A percentile compares a stretch with the other conserved stretches of the same genome.
Conservation (phyloP, 176 grass and related monocot species). For the Microstegium vimineum region DNA sequence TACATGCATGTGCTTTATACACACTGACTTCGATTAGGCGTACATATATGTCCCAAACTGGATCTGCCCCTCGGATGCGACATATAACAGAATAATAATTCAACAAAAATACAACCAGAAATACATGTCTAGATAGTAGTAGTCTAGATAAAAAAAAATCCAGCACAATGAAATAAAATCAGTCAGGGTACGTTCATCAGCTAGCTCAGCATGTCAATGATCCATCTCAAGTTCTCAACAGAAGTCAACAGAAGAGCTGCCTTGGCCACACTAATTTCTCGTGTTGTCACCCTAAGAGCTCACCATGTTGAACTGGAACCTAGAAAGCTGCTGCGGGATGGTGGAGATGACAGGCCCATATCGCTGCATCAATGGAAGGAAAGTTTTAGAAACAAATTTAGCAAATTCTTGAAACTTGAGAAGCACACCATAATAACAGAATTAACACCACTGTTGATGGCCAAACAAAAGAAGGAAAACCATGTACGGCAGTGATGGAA, state of each 20-base stretch:
- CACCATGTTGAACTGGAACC: slow-evolving; percentile 99
- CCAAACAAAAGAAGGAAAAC: not conserved
- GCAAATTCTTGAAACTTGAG: not conserved
- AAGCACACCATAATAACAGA: not conserved
- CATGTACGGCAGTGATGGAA: not conserved
- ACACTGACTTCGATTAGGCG: not conserved
- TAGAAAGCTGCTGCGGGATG: slow-evolving; percentile 93
- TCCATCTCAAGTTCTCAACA: not conserved
- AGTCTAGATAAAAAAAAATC: slow-evolving; percentile 15
- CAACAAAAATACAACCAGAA: slow-evolving; percentile 7
- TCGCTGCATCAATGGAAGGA: slow-evolving; percentile 55
- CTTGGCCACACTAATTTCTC: not conserved
- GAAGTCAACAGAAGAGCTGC: not conserved
- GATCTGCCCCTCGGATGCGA: not conserved
- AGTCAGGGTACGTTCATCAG: slow-evolving; percentile 23
- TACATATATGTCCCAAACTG: not conserved
- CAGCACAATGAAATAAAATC: slow-evolving; percentile 17
- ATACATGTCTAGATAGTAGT: slow-evolving; percentile 12
- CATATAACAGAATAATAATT: not conserved
- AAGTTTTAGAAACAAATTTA: not conserved
- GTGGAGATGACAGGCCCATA: slow-evolving; percentile 99
- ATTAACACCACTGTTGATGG: not conserved
- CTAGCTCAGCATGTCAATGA: slow-evolving; percentile 9
- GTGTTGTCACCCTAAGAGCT: slow-evolving; percentile 42
- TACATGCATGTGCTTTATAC: not conserved